Conservation (phyloP, 208 protist genomes). For the Trypanosoma theileri region DNA sequence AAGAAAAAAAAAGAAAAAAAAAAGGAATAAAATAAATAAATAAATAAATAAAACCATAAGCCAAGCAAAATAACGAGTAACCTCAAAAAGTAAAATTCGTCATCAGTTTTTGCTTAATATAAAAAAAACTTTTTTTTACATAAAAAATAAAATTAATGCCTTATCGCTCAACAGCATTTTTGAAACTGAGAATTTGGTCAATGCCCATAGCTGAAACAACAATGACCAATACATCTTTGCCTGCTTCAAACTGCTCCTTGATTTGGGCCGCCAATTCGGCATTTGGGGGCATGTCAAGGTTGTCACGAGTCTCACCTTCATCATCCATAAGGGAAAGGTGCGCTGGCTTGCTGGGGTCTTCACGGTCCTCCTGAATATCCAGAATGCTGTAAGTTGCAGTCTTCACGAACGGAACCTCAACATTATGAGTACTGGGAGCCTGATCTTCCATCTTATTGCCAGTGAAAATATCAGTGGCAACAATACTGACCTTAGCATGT, state of each 20-base stretch:
- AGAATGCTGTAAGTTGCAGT: constrained; percentile 94
- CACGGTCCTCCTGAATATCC: constrained; percentile 93
- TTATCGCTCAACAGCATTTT: constrained; percentile 80
- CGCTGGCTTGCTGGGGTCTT: constrained; percentile 51
- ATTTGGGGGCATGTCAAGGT: constrained; percentile 94
- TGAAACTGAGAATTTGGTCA: constrained; percentile 93
- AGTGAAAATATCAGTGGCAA: constrained; percentile 98
- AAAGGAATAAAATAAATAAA: neutral
- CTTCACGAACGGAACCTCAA: constrained; percentile 95
- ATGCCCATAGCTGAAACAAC: constrained; percentile 95
- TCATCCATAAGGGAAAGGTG: constrained; percentile 92
- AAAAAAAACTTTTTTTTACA: neutral
- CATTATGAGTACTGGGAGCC: constrained; percentile 97
- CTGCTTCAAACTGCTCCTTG: constrained; percentile 89
- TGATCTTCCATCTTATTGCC: constrained; percentile 98
- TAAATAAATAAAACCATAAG: neutral
- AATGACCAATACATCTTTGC: constrained; percentile 93
- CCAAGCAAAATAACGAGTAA: constrained; percentile 17
- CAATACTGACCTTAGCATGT: constrained; percentile 98
- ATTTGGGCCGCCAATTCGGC: constrained; percentile 88
- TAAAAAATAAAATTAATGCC: constrained; percentile 7
- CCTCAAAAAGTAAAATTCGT: constrained; percentile 22
- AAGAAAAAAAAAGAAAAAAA: neutral
- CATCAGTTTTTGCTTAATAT: constrained; percentile 17
- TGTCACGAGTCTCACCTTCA: constrained; percentile 93